Evolutionary conservation across 1,284 basidiomycete genomes (phyloP).

Genomic region (Moniliophthora roreri): DNA sequence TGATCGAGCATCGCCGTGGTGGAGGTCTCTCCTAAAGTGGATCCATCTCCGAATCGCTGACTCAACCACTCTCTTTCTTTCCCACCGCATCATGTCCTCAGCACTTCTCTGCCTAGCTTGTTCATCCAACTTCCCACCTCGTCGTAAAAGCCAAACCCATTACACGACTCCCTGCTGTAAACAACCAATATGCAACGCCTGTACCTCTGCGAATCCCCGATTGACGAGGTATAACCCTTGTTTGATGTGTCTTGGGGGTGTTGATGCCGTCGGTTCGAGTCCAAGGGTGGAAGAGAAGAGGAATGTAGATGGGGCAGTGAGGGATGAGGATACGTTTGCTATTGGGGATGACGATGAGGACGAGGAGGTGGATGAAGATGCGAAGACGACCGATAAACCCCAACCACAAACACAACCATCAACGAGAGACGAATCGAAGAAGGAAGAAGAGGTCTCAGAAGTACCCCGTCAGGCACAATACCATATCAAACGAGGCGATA

Average conservation of each 20-base stretch:
- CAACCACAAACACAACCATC: background rate
- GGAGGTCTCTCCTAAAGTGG: too few relatives aligned
- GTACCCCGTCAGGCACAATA: slow-evolving; percentile 41
- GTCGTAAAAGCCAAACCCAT: slow-evolving; percentile 18
- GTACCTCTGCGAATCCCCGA: slow-evolving; percentile 54
- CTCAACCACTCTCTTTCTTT: background rate
- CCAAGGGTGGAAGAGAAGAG: background rate
- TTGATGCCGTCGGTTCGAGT: slow-evolving; percentile 40
- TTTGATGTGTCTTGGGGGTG: slow-evolving; percentile 59
- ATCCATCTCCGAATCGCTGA: too few relatives aligned
- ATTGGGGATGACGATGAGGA: slow-evolving; percentile 63
- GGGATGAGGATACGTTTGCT: slow-evolving; percentile 61
- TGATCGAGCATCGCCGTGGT: too few relatives aligned
- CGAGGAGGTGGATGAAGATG: slow-evolving; percentile 32
- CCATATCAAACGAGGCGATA: slow-evolving; percentile 60
- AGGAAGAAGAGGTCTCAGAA: background rate
- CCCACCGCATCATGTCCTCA: slow-evolving; percentile 6
- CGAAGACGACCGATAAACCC: background rate
- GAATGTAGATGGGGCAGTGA: slow-evolving; percentile 55
- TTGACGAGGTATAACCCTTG: slow-evolving; percentile 65
- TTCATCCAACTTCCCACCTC: slow-evolving; percentile 57
- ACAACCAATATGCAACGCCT: slow-evolving; percentile 57
- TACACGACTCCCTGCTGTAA: slow-evolving; percentile 59
- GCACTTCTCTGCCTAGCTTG: slow-evolving; percentile 56
- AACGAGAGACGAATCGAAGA: background rate